Evolutionary conservation across 2,329 filamentous ascomycete species (phyloP), one percentile per base, ranked within the genome.

Genomic region (Sporothrix mexicana): DNA sequence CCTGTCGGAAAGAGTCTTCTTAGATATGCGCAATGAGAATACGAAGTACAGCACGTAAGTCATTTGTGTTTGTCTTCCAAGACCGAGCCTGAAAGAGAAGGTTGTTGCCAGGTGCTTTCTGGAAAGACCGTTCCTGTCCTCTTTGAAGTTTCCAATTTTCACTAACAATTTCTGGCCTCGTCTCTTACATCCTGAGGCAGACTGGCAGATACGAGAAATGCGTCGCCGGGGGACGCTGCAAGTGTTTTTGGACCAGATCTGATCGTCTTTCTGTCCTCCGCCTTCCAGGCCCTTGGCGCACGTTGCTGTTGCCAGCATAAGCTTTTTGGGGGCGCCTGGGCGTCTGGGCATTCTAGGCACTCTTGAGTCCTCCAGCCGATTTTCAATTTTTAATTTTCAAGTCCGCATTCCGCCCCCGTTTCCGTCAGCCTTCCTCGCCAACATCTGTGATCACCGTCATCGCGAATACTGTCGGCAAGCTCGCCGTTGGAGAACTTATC

Each of bases 181-280:
- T 49, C 12, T 67, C 62, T 67, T 49, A 62, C 59, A 67, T 49
- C 62, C 62, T 49, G 62, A 49, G 43, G 62, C 36, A 49, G 43
- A 49, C 41, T 49, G 62, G 9, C 20, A 20, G 55, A 59, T 55
- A 25, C 20, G 51, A 55, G 51, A 55, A 23, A 55, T 10, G 20
- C 20, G 9, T 64, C 8, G n/a, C n/a, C 3, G 20, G n/a, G 9
- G 45, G 36, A 49, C 30, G 17, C 5, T 17, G 30, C 57, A 61
- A 17, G 12, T 61, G n/a, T 61, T 30, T 10, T 36, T 36, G 4
- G 25, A 41, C 57, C 9, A 7, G 30, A 36, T 36, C 30, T 36
- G 30, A 36, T 7, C 4, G 30, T 6, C 7, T 36, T 36, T 36
- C 30, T 36, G 30, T 36, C 30, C 30, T 36, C 3, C 30, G 30